Evolutionary conservation across 495 filamentous ascomycete genomes (phyloP).

Genomic region (Rostrohypoxylon terebratum): DNA sequence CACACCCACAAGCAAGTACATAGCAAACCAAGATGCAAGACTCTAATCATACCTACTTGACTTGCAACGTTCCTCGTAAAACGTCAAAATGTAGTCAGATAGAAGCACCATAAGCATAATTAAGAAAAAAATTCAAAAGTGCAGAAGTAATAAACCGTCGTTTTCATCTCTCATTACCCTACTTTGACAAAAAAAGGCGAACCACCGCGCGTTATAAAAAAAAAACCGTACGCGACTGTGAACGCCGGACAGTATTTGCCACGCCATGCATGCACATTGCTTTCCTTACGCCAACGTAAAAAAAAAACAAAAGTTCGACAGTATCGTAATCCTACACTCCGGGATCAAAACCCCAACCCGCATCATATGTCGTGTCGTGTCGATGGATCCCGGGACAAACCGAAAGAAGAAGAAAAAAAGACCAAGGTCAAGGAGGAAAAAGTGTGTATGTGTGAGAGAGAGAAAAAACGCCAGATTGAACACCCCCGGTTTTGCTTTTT

Average conservation of each 20-base stretch:
- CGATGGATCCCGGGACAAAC: not conserved
- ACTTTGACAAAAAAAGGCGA: not conserved
- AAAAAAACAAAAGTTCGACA: not conserved
- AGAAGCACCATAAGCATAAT: no score
- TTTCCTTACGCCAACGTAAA: not conserved
- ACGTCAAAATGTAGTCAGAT: no score
- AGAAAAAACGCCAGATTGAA: not conserved
- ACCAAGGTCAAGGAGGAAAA: no score
- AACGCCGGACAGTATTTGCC: not conserved
- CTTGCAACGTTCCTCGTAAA: no score
- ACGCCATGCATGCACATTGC: not conserved
- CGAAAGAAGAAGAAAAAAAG: not conserved
- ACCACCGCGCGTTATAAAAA: not conserved
- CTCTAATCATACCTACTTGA: no score
- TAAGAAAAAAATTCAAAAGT: no score
- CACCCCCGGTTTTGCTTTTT: constrained; percentile 1
- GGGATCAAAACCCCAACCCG: not conserved
- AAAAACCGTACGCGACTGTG: not conserved
- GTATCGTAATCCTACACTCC: not conserved
- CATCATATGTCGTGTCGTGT: no score
- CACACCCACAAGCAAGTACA: not conserved
- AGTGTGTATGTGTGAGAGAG: no score
- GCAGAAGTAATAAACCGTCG: no score
- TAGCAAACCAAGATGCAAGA: not conserved
- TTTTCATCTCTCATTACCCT: no score